Conservation (phyloP, 1,284 basidiomycete species). For the Cerrena zonata region DNA sequence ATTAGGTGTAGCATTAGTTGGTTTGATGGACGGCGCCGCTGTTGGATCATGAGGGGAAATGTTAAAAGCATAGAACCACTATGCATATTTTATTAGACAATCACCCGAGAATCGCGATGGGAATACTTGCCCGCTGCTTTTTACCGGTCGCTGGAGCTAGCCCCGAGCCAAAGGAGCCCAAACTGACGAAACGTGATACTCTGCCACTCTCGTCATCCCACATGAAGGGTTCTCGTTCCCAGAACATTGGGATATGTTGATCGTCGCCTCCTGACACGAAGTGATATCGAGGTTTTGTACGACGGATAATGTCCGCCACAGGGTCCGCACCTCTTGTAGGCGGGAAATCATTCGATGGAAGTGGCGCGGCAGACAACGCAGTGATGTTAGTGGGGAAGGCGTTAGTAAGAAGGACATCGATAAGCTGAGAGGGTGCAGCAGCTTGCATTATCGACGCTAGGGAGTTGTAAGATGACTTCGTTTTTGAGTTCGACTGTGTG, state of each 20-base stretch:
- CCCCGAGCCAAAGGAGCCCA: conserved; percentile 80
- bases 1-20: conserved; percentile 66
- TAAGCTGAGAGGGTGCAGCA: conserved; percentile 52
- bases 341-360: conserved; percentile 41
- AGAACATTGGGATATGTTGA: conserved; percentile 58
- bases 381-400: conserved; percentile 71
- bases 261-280: conserved; percentile 57
- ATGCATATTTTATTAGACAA: background rate
- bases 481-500: conserved; percentile 30
- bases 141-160: conserved; percentile 43
- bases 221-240: conserved; percentile 86
- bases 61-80: conserved; percentile 79
- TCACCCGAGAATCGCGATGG: background rate
- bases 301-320: conserved; percentile 61
- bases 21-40: conserved; percentile 36
- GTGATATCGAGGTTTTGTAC: conserved; percentile 72
- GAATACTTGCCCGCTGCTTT: conserved; percentile 71
- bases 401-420: conserved; percentile 83
- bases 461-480: conserved; percentile 46
- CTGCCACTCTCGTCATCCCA: conserved; percentile 73
- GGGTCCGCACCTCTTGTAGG: conserved; percentile 45
- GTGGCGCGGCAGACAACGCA: conserved; percentile 51
- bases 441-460: conserved; percentile 64
- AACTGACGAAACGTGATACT: conserved; percentile 72
- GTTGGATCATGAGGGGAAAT: conserved; percentile 40